Evolutionary conservation across 768 basidiomycete species (phyloP), one percentile per base, ranked within the genome.

Genomic region (Phlebiopsis flavidoalba): DNA sequence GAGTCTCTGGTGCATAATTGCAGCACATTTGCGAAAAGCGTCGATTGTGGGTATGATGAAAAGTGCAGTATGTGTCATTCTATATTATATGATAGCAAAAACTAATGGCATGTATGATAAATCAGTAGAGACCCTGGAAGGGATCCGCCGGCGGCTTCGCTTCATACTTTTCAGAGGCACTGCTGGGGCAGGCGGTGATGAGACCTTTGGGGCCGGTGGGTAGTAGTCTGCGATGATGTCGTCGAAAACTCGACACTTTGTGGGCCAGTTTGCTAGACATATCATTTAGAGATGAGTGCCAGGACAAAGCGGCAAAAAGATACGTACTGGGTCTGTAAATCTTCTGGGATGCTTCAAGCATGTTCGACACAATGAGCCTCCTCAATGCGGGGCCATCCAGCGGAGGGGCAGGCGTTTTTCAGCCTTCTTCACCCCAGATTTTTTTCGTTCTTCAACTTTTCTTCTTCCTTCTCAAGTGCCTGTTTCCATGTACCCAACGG

Each of bases 401-500:
- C 17, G 82, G 78, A 77, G 81, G 49, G 15, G 37, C 43, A 7
- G 57, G 50, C 31, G 51, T 5, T 11, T 5, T 11, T 48, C 46
- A 31, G 49, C 60, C 36, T 66, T 66, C 65, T 55, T 65, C 50
- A 53, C 64, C 2, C 53, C 58, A 6, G 57, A 51, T 57, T 64
- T 61, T 64, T 61, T 56, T 77, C 75, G 53, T 74, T 73, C 69
- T 76, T 80, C 59, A 67, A 61, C 61, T 75, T 65, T 53, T 50
- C 71, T 73, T 75, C 67, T 10, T 62, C 61, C 49, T 67, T 66
- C 47, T 66, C 65, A 19, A 67, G 61, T 14, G 75, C 64, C 64
- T 78, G 78, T 70, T 87, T 88, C 74, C 80, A 91, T 2, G 90
- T 89, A 40, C 93, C 93, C 19, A 80, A 77, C 0, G 93, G 91